phyloP scores from a whole-genome alignment of 176 grass and related monocot species.

The Triticum timopheevii region DNA sequence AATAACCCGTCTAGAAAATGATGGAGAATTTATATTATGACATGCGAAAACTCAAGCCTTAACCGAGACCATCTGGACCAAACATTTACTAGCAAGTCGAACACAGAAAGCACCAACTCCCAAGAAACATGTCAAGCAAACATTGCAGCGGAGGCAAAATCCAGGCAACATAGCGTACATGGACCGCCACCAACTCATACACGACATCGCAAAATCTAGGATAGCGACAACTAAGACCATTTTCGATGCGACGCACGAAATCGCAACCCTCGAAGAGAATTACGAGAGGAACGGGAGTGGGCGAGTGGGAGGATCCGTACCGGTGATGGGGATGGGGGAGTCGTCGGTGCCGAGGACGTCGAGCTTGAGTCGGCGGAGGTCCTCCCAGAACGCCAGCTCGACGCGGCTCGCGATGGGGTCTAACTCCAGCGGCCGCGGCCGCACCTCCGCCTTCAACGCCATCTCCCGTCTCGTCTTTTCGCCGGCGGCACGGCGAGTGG shows the following conservation, averaged over 20 bases:
- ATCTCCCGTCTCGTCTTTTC: background rate
- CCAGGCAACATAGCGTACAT: background rate
- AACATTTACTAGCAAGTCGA: background rate
- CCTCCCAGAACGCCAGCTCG: conserved; percentile 50
- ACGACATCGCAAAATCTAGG: background rate
- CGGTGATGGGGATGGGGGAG: conserved; percentile 63
- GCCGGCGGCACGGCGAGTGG: background rate
- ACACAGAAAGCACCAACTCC: background rate
- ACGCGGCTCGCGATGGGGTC: background rate
- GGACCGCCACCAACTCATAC: background rate
- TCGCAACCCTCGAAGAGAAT: background rate
- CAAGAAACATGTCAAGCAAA: conserved; percentile 7
- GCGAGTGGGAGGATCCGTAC: conserved; percentile 15
- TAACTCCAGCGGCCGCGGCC: conserved; percentile 1
- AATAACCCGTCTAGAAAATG: background rate
- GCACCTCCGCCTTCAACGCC: background rate
- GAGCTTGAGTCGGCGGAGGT: conserved; percentile 70
- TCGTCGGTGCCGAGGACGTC: conserved; percentile 81
- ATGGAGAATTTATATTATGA: background rate
- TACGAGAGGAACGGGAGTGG: too few species aligned
- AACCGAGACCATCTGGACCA: background rate
- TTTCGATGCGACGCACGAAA: background rate
- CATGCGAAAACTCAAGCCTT: background rate
- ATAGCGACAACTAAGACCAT: conserved; percentile 7
- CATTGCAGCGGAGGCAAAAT: background rate